phyloP scores from a whole-genome alignment of 192 early-diverging fungal genomes.

The Mortierella claussenii region DNA sequence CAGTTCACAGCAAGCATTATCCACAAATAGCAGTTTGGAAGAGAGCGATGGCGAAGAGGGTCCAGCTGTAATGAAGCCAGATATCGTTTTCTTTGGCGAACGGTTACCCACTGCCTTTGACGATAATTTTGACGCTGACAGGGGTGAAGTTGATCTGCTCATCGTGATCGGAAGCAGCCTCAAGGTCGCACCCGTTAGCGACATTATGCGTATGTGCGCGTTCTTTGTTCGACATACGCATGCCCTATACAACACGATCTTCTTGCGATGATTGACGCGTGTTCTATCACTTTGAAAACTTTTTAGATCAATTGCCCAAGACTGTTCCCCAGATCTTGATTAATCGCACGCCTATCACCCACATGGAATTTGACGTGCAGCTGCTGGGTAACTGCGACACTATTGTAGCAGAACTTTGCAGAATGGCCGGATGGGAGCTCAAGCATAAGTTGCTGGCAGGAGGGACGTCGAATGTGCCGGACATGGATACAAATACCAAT shows the following conservation, averaged over 20 bases:
- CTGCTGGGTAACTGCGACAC: constrained; percentile 87
- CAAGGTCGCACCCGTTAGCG: constrained; percentile 93
- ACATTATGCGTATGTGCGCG: constrained; percentile 75
- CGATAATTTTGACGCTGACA: constrained; percentile 73
- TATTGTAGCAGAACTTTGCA: constrained; percentile 82
- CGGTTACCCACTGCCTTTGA: constrained; percentile 88
- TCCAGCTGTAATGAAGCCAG: constrained; percentile 88
- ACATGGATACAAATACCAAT: constrained; percentile 33
- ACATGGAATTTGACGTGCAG: constrained; percentile 92
- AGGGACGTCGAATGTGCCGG: constrained; percentile 41
- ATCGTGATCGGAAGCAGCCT: constrained; percentile 97
- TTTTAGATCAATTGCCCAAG: constrained; percentile 76
- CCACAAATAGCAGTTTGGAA: neutral
- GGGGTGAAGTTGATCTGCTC: constrained; percentile 83
- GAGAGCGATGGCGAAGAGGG: constrained; percentile 27
- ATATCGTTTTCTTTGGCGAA: constrained; percentile 98
- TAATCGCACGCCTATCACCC: constrained; percentile 88
- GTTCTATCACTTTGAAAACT: neutral
- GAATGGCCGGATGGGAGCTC: constrained; percentile 81
- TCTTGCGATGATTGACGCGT: no score
- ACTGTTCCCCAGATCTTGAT: constrained; percentile 91
- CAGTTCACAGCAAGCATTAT: neutral
- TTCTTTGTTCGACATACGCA: no score
- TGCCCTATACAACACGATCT: no score
- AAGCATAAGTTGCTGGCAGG: constrained; percentile 72